Conservation (phyloP, 192 early-diverging fungal species). For the Coemansia asiatica region DNA sequence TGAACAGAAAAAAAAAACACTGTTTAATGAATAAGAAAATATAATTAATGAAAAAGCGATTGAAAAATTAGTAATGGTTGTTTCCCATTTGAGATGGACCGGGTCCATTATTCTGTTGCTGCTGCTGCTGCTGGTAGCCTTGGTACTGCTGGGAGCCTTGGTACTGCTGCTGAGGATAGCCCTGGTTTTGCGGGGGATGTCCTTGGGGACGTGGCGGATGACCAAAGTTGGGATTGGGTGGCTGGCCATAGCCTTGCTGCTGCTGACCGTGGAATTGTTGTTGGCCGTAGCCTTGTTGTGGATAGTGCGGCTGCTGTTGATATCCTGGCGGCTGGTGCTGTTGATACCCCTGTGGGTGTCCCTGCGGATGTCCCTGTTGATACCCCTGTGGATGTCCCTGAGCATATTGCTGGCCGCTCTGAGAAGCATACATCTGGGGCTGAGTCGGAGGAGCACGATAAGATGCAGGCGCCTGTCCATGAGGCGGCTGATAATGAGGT, state of each 20-base stretch:
- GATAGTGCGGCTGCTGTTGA: neutral
- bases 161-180: conserved; percentile 4
- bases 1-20: neutral
- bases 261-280: neutral
- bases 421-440: conserved; percentile 2
- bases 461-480: neutral
- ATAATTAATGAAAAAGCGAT: neutral
- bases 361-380: conserved; percentile 8
- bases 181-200: neutral
- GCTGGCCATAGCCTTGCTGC: conserved; percentile 6
- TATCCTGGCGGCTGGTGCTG: neutral
- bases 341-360: neutral
- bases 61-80: neutral
- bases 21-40: neutral
- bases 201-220: neutral
- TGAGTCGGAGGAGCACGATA: neutral
- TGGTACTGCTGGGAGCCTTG: conserved; percentile 2
- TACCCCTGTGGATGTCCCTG: conserved; percentile 4
- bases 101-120: conserved; percentile 6
- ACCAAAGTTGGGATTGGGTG: neutral
- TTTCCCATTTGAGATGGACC: neutral
- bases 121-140: neutral
- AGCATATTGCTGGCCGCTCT: neutral
- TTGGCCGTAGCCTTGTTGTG: neutral
- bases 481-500: neutral